Percentiles rank a stretch among this genome's conserved stretches.
These are phyloP conservation scores for Candida peoriensis DNA, from an alignment of 805 yeast genomes.

Conservation along the genomic window DNA sequence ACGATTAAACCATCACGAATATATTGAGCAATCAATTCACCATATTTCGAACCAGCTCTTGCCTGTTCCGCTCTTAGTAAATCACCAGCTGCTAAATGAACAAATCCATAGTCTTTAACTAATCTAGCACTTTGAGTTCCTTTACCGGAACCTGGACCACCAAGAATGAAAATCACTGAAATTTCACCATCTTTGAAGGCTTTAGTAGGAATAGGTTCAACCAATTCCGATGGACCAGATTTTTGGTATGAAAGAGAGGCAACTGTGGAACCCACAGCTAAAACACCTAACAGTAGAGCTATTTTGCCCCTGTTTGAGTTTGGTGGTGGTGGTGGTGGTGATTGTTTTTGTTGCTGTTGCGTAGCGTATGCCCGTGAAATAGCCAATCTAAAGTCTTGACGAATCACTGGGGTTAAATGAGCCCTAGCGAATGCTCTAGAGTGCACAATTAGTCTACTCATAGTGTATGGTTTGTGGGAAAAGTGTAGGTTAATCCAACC, in stretches of 20 bases:
- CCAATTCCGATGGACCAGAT: constrained; percentile 37
- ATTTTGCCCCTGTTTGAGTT: constrained; percentile 25
- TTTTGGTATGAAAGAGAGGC: constrained; percentile 38
- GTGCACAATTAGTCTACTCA: no score
- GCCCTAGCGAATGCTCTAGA: no score
- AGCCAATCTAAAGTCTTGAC: no score
- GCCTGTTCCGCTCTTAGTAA: constrained; percentile 87
- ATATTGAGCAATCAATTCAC: constrained; percentile 76
- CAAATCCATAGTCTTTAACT: constrained; percentile 74
- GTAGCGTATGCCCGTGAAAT: no score
- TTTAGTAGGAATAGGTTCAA: constrained; percentile 31
- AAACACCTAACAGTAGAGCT: constrained; percentile 34
- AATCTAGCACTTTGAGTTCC: constrained; percentile 93
- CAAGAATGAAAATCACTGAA: constrained; percentile 83
- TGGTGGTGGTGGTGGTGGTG: constrained; percentile 1
- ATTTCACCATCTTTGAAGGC: constrained; percentile 63
- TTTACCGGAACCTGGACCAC: constrained; percentile 98
- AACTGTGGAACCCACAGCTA: constrained; percentile 46
- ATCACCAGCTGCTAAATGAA: constrained; percentile 95
- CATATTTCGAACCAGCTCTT: constrained; percentile 76
- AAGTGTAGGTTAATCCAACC: no score
- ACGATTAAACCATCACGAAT: constrained; percentile 89
- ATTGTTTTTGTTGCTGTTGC: not conserved
- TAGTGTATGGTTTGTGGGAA: no score
- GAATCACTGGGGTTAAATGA: no score